Evolutionary conservation across 257 asterid species (phyloP), one percentile per base, ranked within the genome.

Genomic region (Solanum medicagineum): DNA sequence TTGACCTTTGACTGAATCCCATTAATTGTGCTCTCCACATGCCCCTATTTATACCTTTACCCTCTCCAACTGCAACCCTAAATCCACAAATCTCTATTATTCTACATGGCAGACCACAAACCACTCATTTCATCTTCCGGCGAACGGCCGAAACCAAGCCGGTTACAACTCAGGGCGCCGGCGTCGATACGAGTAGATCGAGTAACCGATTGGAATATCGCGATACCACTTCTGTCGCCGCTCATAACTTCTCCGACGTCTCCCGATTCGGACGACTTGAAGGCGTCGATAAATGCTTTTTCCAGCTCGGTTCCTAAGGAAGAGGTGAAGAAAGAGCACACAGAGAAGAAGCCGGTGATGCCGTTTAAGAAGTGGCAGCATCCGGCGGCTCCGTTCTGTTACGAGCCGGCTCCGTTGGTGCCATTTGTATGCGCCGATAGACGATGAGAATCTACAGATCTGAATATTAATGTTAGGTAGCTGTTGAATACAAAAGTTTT

Each of bases 191-290:
- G 93, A 87, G 88, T 94, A 77, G 85, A 80, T 57, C 92, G 92
- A 55, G 91, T 59, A 81, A 20, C 87, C 84, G 94, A 93, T 29
- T 92, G 98, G 97, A 94, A 94, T 86, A 94, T 87, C 77, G 93
- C 95, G 45, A 94, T 94, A 77, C 98, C 98, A 44, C 90, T 94
- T 9, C 71, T 94, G 3, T 94, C 98, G 82, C 98, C 98, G 87
- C 87, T 92, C 89, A 81, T 94, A 11, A 91, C 91, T 75, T 75
- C 82, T 75, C 62, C 82, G 45, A 51, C 82, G 32, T 93, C 97
- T 22, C 95, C 97, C 5, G 81, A 87, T 12, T 87, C 92, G 7
- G 85, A 57, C 14, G 85, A 85, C 57, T 85, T 89, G 83, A 86
- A 87, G 85, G 87, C 84, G 8, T 93, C 89, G 83, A 86, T 85